A percentile compares a stretch with the other conserved stretches of the same genome.
Evolutionary conservation across 345 rosid genomes (phyloP).

Genomic region (Hypericum androsaemum): DNA sequence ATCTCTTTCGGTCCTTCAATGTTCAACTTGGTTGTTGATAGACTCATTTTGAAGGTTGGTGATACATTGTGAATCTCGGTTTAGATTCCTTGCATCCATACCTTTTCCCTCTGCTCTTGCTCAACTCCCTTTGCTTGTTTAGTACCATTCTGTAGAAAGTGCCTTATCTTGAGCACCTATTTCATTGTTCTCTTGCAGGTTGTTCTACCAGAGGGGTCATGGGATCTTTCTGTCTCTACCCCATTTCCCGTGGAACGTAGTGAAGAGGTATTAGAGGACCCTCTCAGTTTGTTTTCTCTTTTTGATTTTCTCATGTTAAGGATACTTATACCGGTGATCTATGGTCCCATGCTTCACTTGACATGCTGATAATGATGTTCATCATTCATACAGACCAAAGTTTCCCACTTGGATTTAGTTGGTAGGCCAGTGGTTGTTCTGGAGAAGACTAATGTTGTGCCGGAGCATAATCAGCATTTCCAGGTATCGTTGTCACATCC

Average conservation of each 20-base stretch:
- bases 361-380: background rate
- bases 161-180: too few species aligned
- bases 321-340: background rate
- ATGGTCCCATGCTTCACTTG: background rate
- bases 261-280: constrained; percentile 54
- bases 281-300: background rate
- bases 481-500: constrained; percentile 45
- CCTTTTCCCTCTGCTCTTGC: background rate
- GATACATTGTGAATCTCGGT: background rate
- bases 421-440: constrained; percentile 84
- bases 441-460: constrained; percentile 67
- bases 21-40: constrained; percentile 59
- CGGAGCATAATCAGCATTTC: constrained; percentile 82
- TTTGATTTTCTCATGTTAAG: background rate
- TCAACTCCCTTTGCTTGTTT: background rate
- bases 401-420: constrained; percentile 80
- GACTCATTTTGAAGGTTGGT: constrained; percentile 55
- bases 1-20: constrained; percentile 71
- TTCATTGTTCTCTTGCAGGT: constrained; percentile 36
- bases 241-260: constrained; percentile 66
- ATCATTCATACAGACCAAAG: constrained; percentile 45
- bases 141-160: background rate
- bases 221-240: constrained; percentile 49
- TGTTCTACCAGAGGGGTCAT: constrained; percentile 86
- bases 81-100: too few species aligned